Evolutionary conservation across 2,329 filamentous ascomycete species (phyloP).

Genomic region (Ploettnerulaceae sp.): DNA sequence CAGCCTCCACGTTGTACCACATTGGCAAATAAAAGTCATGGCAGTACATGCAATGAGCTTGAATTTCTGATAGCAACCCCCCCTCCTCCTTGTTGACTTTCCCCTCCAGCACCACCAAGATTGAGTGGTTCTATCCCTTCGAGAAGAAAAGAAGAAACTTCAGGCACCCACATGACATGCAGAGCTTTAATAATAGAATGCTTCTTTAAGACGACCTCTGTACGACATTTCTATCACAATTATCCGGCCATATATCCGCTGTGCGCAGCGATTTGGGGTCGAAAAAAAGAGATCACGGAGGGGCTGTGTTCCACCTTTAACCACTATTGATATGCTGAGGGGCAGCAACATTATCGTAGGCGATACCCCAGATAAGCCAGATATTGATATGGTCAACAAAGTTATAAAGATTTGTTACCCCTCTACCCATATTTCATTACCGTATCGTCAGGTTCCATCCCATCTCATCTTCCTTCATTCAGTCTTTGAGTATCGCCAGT

Average conservation of each 20-base stretch:
- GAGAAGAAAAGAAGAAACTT: neutral
- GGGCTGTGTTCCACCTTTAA: neutral
- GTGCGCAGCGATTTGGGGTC: neutral
- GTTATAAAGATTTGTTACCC: neutral
- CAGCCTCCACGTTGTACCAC: neutral
- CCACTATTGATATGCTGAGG: neutral
- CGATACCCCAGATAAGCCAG: too few relatives aligned
- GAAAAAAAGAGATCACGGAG: neutral
- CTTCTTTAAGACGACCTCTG: neutral
- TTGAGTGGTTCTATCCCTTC: too few relatives aligned
- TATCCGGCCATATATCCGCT: neutral
- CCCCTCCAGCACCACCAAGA: too few relatives aligned
- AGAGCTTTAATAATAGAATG: neutral
- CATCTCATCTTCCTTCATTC: neutral
- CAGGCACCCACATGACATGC: neutral
- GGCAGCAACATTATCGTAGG: neutral
- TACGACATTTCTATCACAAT: neutral
- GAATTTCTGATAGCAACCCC: neutral
- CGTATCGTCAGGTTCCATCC: neutral
- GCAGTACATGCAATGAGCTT: slow-evolving; percentile 3
- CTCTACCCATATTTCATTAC: neutral
- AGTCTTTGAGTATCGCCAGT: neutral
- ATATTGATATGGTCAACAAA: neutral
- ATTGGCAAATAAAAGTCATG: neutral
- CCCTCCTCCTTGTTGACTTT: neutral